Conservation (phyloP, 257 asterid genomes). For the Oldenlandia corymbosa region DNA sequence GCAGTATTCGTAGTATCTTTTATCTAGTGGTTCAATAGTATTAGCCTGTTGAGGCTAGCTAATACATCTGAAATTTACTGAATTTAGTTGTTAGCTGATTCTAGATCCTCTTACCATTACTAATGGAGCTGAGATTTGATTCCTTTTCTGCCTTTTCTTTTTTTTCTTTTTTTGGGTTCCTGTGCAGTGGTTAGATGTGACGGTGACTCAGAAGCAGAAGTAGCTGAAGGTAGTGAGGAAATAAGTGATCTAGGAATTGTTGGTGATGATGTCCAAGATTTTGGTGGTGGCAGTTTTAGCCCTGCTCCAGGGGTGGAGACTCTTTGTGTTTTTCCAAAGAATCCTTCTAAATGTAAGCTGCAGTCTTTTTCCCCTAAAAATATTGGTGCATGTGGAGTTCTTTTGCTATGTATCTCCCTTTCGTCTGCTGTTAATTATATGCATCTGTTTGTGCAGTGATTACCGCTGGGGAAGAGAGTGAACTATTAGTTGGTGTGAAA, state of each 20-base stretch:
- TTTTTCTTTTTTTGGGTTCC: conserved; percentile 6
- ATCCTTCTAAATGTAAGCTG: conserved; percentile 69
- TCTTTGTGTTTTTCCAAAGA: conserved; percentile 81
- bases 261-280: conserved; percentile 83
- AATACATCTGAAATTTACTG: background rate
- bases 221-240: conserved; percentile 48
- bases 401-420: background rate
- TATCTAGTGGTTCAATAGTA: background rate
- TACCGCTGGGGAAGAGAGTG: conserved; percentile 83
- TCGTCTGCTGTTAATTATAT: background rate
- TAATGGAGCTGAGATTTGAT: no score
- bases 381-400: background rate
- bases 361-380: background rate
- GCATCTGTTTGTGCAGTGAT: conserved; percentile 47
- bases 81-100: background rate
- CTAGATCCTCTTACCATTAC: background rate
- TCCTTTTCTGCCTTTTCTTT: background rate
- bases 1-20: background rate
- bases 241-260: conserved; percentile 74
- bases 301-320: conserved; percentile 90
- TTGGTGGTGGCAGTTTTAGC: conserved; percentile 45
- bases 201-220: conserved; percentile 56
- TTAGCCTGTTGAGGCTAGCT: background rate
- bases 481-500: conserved; percentile 82
- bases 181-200: conserved; percentile 66